Evolutionary conservation across 2,329 filamentous ascomycete species (phyloP), one percentile per base, ranked within the genome.

Genomic region (Westerdykella aurantiaca): DNA sequence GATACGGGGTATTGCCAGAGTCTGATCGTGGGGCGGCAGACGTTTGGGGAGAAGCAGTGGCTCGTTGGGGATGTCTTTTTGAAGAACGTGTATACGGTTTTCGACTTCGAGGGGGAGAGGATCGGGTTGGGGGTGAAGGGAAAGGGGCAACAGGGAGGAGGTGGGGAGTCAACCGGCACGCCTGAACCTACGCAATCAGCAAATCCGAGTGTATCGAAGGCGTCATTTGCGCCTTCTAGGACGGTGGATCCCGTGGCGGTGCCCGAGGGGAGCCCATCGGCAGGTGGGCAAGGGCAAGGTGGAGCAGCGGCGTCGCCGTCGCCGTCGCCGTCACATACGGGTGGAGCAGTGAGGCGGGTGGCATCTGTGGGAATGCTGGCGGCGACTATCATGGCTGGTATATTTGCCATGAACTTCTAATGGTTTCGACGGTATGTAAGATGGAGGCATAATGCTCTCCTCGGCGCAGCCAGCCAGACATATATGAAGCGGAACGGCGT

Each of bases 11-110:
- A 63, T 13, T 81, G 78, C 50, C 53, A 79, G 14, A 90, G 86
- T 63, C 89, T 86, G 55, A 79, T 95, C 31, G 83, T 88, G 42
- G 86, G 85, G 1, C 75, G 81, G 21, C 78, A 84, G 60, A 80
- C 86, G 12, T 82, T 88, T 38, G 69, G 74, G 1, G 74, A 55
- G 56, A 61, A 70, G 29, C 69, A 81, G 22, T 95, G 88, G 88
- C 73, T 95, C n/a, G 68, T 95, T 1, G 89, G 89, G 2, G 88
- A 89, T 52, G 80, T 85, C 1, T 95, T 95, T 56, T 69, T 95
- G 48, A 95, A 94, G 71, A 95, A 94, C 55, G 88, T 95, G 13
- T 95, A 95, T 61, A 75, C 81, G 1, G 83, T 93, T 18, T 95
- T 94, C 62, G 89, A 95, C 63, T 80, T 79, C 42, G 88, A 91